Conservation (phyloP, 768 basidiomycete species). For the Multifurca ochricompacta region DNA sequence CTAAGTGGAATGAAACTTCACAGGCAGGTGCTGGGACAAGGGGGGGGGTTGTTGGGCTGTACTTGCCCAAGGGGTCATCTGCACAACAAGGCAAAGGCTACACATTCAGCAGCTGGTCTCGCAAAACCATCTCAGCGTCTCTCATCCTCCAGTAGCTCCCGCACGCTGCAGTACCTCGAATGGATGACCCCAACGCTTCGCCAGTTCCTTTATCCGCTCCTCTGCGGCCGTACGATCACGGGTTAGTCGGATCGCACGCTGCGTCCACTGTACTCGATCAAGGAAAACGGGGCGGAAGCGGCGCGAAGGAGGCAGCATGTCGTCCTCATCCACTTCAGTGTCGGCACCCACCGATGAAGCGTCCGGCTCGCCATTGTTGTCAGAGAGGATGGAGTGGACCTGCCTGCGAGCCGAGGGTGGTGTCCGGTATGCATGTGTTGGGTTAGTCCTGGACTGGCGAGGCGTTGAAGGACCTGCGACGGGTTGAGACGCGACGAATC, state of each 20-base stretch:
- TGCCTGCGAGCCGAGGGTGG: conserved; percentile 15
- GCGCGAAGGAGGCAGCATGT: conserved; percentile 7
- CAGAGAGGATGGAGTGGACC: background rate
- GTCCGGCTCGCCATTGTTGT: background rate
- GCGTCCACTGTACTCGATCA: conserved; percentile 19
- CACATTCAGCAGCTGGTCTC: too few species aligned
- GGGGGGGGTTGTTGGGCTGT: too few species aligned
- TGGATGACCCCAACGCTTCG: conserved; percentile 17
- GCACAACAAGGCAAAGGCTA: too few species aligned
- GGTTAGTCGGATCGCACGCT: conserved; percentile 14
- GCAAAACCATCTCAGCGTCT: too few species aligned
- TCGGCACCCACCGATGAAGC: background rate
- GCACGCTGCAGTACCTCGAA: conserved; percentile 1
- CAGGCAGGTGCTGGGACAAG: too few species aligned
- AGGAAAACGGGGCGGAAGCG: conserved; percentile 19
- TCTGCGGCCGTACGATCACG: conserved; percentile 16
- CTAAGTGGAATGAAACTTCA: too few species aligned
- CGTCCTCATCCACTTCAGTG: conserved; percentile 1
- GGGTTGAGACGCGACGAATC: conserved; percentile 1
- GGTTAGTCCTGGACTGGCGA: background rate
- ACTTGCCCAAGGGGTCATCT: too few species aligned
- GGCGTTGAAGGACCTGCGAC: conserved; percentile 19
- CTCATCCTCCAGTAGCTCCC: background rate
- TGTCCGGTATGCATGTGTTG: conserved; percentile 15
- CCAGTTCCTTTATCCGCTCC: background rate